A percentile compares a stretch with the other conserved stretches of the same genome.
Evolutionary conservation across 441 rosid genomes (phyloP).

Genomic region (Daphne laureola): DNA sequence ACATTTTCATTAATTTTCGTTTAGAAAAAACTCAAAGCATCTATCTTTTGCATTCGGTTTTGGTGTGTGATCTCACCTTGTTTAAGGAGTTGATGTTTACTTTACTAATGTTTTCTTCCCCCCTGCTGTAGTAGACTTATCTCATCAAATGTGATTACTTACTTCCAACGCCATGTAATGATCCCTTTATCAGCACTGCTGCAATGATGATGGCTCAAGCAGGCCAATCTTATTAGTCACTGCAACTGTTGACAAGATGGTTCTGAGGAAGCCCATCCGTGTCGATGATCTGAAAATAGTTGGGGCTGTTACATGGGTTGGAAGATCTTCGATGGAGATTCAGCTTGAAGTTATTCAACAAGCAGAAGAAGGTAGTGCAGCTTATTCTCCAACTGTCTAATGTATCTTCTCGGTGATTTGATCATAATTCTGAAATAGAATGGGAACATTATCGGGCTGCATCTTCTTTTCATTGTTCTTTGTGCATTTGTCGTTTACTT

Average conservation of each 20-base stretch:
- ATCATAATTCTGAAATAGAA: background rate
- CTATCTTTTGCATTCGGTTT: too few relatives aligned
- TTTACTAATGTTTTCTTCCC: too few relatives aligned
- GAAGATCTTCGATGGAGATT: constrained; percentile 79
- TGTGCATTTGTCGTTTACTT: too few relatives aligned
- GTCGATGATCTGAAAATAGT: constrained; percentile 56
- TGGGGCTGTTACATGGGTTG: constrained; percentile 83
- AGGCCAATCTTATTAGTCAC: constrained; percentile 75
- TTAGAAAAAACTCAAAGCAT: too few relatives aligned
- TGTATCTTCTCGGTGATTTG: background rate
- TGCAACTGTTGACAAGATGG: constrained; percentile 83
- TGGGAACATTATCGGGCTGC: background rate
- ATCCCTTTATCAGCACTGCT: constrained; percentile 50
- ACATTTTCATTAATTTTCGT: too few relatives aligned
- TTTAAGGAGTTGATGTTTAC: too few relatives aligned
- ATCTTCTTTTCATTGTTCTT: background rate
- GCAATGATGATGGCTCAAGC: constrained; percentile 46
- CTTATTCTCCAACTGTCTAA: background rate
- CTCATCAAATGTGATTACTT: background rate
- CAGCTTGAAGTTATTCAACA: constrained; percentile 61
- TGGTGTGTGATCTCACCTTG: too few relatives aligned
- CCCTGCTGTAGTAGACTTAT: too few relatives aligned
- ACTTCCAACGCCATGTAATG: constrained; percentile 9
- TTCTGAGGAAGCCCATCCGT: constrained; percentile 55
- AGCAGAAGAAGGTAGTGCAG: constrained; percentile 35